Base-by-base conservation (phyloP, 2,329 filamentous ascomycete genomes). In the Colletotrichum sp. region DNA sequence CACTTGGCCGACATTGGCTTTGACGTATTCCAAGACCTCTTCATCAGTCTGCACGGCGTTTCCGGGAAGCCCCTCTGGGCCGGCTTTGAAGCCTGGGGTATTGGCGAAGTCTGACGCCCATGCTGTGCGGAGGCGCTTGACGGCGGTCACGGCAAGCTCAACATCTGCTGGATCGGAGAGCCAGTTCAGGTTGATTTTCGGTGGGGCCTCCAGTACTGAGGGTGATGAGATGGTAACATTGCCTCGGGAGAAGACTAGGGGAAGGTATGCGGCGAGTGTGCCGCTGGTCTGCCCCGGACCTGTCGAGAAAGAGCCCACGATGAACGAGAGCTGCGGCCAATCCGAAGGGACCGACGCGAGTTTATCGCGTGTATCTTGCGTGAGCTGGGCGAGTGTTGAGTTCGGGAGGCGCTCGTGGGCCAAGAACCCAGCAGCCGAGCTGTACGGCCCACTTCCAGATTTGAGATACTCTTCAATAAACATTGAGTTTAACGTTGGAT, bases 151-250 rank as follows among this genome's bases (percentile, higher is more conserved):
- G 6, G 84, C 86, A 5, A 90, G 79, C 16, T 88, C 85, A 28
- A 84, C 78, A 55, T 91, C 89, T 2, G 83, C 80, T 10, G 84
- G 83, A 12, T 85, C 81, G 3, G 80, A 81, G 2, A 90, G 80
- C 83, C 85, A 90, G 76, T 87, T 87, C 2, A 87, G 86, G 76
- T 89, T 82, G 74, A 89, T 86, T 15, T 86, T 78, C 0, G 89
- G 88, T 1, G 79, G 78, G 0, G 52, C 8, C 25, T 85, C 83
- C 1, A 78, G 71, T 1, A 81, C 84, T 16, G 83, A 80, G n/a
- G 79, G 67, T 0, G 83, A 85, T 1, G 68, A 66, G n/a, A 90
- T 82, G 0, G 84, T 86, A 3, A 90, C 80, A 61, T 81, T 88
- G 6, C 88, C 88, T 1, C 85, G 84, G 0, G 87, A 88, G 36